A percentile compares a stretch with the other conserved stretches of the same genome.
phyloP scores from a whole-genome alignment of 805 yeast genomes.

The Wickerhamomyces queroliae region DNA sequence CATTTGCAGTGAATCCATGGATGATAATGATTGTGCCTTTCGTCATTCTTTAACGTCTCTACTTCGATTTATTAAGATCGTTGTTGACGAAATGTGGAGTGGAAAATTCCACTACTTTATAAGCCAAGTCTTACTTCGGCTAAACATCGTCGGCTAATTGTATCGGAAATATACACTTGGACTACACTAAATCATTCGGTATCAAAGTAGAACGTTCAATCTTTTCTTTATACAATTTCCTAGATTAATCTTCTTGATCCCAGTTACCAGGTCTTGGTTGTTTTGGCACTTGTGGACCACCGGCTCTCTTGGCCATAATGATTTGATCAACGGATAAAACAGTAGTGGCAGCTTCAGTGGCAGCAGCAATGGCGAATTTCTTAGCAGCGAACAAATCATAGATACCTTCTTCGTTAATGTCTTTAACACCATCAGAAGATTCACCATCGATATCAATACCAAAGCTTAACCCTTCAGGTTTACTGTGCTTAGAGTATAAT shows the following conservation, averaged over 20 bases:
- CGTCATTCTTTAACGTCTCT: too few species aligned
- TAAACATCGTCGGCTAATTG: too few species aligned
- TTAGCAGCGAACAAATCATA: constrained; percentile 78
- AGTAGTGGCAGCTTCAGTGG: constrained; percentile 93
- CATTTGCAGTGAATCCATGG: too few species aligned
- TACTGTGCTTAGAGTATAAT: constrained; percentile 82
- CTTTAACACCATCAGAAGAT: constrained; percentile 58
- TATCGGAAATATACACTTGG: too few species aligned
- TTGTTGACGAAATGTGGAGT: too few species aligned
- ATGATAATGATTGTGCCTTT: too few species aligned
- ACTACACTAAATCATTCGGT: not conserved
- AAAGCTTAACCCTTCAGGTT: constrained; percentile 30
- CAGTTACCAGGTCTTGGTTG: constrained; percentile 90
- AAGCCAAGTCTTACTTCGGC: too few species aligned
- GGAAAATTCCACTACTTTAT: too few species aligned
- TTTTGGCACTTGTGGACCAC: constrained; percentile 89
- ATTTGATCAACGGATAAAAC: constrained; percentile 92
- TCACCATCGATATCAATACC: constrained; percentile 83
- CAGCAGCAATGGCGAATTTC: constrained; percentile 82
- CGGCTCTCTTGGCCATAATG: constrained; percentile 98
- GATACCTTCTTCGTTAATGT: constrained; percentile 63
- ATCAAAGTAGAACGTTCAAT: not conserved
- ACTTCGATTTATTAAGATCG: too few species aligned
- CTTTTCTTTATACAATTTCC: not conserved
- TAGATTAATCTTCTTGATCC: constrained; percentile 79